Evolutionary conservation across 805 yeast genomes (phyloP).

Genomic region (Saccharomycopsis synnaedendra): DNA sequence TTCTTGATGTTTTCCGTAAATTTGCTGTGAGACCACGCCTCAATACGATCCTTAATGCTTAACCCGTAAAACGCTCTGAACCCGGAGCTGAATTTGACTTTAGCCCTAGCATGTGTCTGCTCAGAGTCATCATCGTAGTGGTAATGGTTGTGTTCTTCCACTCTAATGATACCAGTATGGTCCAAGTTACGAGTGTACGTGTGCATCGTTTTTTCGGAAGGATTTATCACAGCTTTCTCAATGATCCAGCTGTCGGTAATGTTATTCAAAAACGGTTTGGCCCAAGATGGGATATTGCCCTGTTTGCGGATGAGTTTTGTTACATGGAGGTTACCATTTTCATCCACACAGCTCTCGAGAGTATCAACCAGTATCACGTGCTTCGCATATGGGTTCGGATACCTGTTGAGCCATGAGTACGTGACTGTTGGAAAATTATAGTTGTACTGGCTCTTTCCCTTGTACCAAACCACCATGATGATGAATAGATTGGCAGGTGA

Average conservation of each 20-base stretch:
- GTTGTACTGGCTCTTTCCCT: constrained; percentile 42
- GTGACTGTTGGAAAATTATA: constrained; percentile 65
- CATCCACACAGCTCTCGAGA: constrained; percentile 45
- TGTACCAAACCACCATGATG: constrained; percentile 54
- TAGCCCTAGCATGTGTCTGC: constrained; percentile 38
- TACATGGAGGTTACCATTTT: constrained; percentile 53
- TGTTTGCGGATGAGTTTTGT: constrained; percentile 66
- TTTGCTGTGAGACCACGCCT: constrained; percentile 64
- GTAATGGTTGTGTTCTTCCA: constrained; percentile 68
- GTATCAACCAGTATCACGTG: constrained; percentile 85
- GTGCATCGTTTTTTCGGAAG: constrained; percentile 37
- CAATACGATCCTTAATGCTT: constrained; percentile 65
- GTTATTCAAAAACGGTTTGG: constrained; percentile 61
- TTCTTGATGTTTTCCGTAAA: constrained; percentile 57
- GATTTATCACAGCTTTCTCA: constrained; percentile 68
- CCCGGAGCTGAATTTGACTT: constrained; percentile 63
- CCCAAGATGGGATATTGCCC: constrained; percentile 75
- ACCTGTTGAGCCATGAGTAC: constrained; percentile 64
- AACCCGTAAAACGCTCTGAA: constrained; percentile 31
- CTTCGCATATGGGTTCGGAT: constrained; percentile 67
- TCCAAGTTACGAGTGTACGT: constrained; percentile 79
- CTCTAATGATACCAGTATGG: constrained; percentile 64
- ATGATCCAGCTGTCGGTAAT: constrained; percentile 70
- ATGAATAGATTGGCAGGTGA: background rate
- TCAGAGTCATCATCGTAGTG: constrained; percentile 23